Base-by-base conservation (phyloP, 202 grass and related monocot species). In the Bolboschoenoplectus hybrid region DNA sequence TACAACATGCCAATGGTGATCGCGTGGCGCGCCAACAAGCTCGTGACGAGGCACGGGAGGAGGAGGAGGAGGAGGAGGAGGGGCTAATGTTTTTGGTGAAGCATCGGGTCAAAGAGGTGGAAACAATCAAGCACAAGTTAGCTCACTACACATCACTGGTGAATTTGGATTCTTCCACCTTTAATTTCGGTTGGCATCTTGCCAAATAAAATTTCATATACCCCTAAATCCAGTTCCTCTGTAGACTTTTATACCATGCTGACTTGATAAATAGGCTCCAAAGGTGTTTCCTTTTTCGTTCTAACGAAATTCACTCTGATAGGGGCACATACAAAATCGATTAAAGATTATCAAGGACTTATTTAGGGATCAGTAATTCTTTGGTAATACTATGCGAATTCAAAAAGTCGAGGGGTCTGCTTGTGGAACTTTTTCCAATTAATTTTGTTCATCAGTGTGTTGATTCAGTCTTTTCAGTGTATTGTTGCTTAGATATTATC, bases 11-110 rank as follows among this genome's bases (percentile, higher is more conserved):
- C 34, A 74, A 74, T 61, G 85, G 63, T 19, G 80, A 66, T 36
- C 14, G 36, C 76, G 61, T 64, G 2, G 40, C 57, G 16, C 45
- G 74, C 10, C 61, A 62, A 11, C 71, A 26, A 72, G 8, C 4
- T 17, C 34, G 7, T 41, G 35, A 20, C 20, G 65, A 75, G 11
- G 83, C 74, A 0, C 72, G 82, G 36, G 88, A 95, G 61, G 36
- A 88, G 68, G 95, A 98, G 85, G 88, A 93, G 79, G 96, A 95
- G 61, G 36, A 88, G 68, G 95, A 98, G 85, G 88, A 93, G 79
- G 96, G 82, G 11, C 84, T 88, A 13, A 55, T 91, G 72, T 91
- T 90, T 20, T 86, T 95, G 81, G 73, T 95, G 71, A 87, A 80
- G 26, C 96, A 95, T 75, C 88, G 86, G 43, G 84, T 87, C 81